A percentile compares a stretch with the other conserved stretches of the same genome.
Conservation (phyloP, 306 rosid genomes). For the Luffa acutangula region DNA sequence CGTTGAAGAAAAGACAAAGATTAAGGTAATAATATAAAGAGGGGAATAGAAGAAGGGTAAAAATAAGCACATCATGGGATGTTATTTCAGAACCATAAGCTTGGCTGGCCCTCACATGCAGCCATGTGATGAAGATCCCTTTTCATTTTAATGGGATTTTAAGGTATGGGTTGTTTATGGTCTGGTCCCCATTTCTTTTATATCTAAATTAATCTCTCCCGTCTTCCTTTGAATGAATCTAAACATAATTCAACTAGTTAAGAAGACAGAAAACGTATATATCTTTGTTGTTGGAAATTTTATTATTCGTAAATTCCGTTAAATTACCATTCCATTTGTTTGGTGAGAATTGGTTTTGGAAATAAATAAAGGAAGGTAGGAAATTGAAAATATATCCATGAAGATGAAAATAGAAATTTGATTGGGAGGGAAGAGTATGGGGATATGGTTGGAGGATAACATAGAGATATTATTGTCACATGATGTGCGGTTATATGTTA, state of each 20-base stretch:
- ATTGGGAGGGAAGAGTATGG: not conserved
- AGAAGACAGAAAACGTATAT: too few relatives aligned
- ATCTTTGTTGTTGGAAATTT: too few relatives aligned
- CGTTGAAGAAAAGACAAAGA: not conserved
- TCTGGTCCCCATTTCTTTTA: conserved; percentile 29
- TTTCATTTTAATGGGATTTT: conserved; percentile 48
- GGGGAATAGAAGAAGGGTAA: not conserved
- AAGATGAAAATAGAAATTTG: not conserved
- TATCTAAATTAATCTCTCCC: too few relatives aligned
- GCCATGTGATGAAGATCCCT: conserved; percentile 70
- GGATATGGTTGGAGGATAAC: conserved; percentile 3
- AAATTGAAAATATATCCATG: too few relatives aligned
- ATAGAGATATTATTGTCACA: not conserved
- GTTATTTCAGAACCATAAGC: conserved; percentile 21
- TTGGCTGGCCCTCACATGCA: conserved; percentile 69
- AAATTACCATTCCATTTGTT: too few relatives aligned
- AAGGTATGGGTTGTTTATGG: conserved; percentile 96
- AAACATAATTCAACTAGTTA: too few relatives aligned
- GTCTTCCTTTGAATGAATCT: too few relatives aligned
- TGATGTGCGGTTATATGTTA: conserved; percentile 6
- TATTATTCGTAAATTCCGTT: too few relatives aligned
- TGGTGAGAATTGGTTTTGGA: too few relatives aligned
- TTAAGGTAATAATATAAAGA: not conserved
- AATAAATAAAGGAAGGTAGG: too few relatives aligned
- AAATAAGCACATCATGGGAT: not conserved